Base-by-base conservation (phyloP, 1,284 basidiomycete genomes). In the Coniferiporia sulphurascens region DNA sequence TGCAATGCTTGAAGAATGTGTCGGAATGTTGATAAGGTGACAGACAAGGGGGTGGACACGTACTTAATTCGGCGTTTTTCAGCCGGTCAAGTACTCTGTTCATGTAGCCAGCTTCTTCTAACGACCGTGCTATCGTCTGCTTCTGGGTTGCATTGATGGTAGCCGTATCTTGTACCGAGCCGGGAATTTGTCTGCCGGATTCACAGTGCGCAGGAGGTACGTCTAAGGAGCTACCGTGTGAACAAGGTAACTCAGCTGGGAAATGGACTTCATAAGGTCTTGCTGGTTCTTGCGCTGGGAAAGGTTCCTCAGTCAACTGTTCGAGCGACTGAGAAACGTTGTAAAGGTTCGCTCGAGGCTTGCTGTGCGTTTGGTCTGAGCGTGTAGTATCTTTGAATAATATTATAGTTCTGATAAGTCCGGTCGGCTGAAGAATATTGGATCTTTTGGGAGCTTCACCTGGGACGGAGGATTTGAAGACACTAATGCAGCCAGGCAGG, bases 81-180 rank as follows among this genome's bases (percentile, higher is more conserved):
- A 62, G 38, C 32, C 56, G 49, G 35, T 62, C 60, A 32, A 58
- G 60, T 45, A 56, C 56, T 52, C 34, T 62, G 19, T 55, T 62
- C 53, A 51, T 58, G 38, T 58, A 62, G 5, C 56, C 56, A 50
- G 51, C 52, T 36, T 62, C 60, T 51, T 62, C 60, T 13, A 55
- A 21, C 8, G 58, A 52, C 1, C 60, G 56, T 38, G 56, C 44
- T 46, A 62, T 62, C 5, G 60, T 62, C 36, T 62, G 56, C 34
- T 62, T 62, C 45, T 62, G 60, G 2, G 56, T 55, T 17, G 56
- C 60, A 34, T 58, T 55, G 32, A 58, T 55, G 15, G 43, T 58
- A 3, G 36, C 51, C 10, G 52, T 44, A 49, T 62, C 56, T n/a
- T 22, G 7, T 19, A 58, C 60, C 10, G 27, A 32, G 4, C 50